phyloP scores from a whole-genome alignment of 2,329 filamentous ascomycete species.

The Didymella glomerata region DNA sequence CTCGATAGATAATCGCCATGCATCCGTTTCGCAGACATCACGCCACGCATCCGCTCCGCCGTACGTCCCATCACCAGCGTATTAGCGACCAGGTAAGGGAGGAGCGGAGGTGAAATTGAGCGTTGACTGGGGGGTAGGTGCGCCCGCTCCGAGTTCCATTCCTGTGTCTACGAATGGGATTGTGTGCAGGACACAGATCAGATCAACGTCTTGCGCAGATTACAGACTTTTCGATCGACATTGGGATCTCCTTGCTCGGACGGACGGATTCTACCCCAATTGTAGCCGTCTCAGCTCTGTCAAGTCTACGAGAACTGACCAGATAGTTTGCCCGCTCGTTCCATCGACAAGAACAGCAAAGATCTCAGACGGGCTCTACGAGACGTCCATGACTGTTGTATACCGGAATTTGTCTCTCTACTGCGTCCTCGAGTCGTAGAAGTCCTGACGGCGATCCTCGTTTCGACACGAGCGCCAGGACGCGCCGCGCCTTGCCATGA shows the following conservation, averaged over 20 bases:
- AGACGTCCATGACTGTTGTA: neutral
- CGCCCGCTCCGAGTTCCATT: neutral
- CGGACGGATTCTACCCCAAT: neutral
- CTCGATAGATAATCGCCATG: constrained; percentile 3
- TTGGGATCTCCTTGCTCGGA: neutral
- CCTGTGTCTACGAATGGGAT: neutral
- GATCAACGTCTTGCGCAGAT: neutral
- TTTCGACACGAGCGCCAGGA: constrained; percentile 4
- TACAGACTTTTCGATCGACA: neutral
- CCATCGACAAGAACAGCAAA: neutral
- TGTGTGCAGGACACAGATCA: neutral
- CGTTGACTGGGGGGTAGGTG: too few species aligned
- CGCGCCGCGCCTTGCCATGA: constrained; percentile 4
- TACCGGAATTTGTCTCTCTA: neutral
- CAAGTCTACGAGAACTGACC: neutral
- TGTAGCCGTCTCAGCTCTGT: neutral
- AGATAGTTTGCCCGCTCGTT: neutral
- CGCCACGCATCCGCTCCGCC: constrained; percentile 16
- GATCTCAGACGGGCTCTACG: neutral
- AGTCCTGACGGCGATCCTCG: neutral
- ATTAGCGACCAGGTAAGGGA: constrained; percentile 5
- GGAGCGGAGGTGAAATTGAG: neutral
- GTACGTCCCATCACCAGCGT: neutral
- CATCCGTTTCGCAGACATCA: constrained; percentile 17
- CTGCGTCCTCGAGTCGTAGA: too few species aligned